Conservation (phyloP, 148 eudicot genomes). For the Vaccinium vitisidaea region DNA sequence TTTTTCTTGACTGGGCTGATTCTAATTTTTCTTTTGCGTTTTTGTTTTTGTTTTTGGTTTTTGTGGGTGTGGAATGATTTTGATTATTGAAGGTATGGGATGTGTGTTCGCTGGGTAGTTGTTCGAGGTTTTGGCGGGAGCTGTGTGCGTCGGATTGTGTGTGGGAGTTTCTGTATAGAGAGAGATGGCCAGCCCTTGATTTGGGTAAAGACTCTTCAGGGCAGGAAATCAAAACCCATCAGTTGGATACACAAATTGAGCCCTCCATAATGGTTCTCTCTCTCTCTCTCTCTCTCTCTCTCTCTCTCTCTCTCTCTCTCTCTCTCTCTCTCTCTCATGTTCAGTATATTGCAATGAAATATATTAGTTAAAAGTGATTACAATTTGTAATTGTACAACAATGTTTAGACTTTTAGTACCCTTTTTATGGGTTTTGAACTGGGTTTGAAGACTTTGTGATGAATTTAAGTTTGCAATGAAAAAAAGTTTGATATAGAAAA, state of each 20-base stretch:
- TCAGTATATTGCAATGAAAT: neutral
- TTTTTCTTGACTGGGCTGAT: neutral
- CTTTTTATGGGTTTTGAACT: neutral
- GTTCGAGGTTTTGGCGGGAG: slow-evolving; percentile 75
- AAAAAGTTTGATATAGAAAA: neutral
- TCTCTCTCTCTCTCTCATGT: neutral
- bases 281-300: neutral
- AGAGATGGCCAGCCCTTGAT: slow-evolving; percentile 60
- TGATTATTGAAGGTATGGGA: slow-evolving; percentile 45
- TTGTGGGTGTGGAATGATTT: slow-evolving; percentile 5
- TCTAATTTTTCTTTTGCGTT: neutral
- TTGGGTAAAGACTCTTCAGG: slow-evolving; percentile 20
- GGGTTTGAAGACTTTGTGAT: neutral
- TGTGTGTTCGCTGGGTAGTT: slow-evolving; percentile 70
- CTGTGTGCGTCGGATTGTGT: slow-evolving; percentile 65
- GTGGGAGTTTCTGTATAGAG: slow-evolving; percentile 54
- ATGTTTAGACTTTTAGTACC: neutral
- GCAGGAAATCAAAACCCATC: slow-evolving; percentile 18
- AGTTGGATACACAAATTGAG: slow-evolving; percentile 19
- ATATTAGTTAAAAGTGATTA: neutral
- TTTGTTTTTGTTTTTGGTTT: neutral
- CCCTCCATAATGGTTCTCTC: slow-evolving; percentile 25
- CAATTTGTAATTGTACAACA: neutral
- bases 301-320: no score
- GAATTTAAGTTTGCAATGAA: neutral